These are phyloP conservation scores for Candida sakaeoensis DNA, from an alignment of 805 yeast species.

Conservation along the genomic window DNA sequence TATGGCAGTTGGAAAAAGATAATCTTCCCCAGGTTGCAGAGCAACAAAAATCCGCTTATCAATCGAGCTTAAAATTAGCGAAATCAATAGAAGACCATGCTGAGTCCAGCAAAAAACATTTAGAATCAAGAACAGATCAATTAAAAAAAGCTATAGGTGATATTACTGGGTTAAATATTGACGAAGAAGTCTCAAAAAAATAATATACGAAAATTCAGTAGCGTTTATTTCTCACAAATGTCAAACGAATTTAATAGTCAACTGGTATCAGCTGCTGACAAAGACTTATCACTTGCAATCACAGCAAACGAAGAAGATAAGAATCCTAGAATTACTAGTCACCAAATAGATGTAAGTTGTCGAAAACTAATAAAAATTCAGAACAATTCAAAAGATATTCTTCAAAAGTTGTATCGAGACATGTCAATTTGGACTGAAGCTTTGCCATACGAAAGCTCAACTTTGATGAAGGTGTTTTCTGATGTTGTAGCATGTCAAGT, in stretches of 20 bases:
- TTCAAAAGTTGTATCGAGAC: conserved; percentile 38
- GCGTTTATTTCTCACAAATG: too few relatives aligned
- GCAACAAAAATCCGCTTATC: conserved; percentile 51
- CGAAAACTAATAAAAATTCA: conserved; percentile 32
- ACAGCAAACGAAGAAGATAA: neutral
- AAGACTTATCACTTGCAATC: neutral
- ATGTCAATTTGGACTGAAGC: conserved; percentile 39
- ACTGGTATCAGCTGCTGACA: too few relatives aligned
- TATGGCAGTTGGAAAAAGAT: conserved; percentile 58
- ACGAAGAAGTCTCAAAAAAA: conserved; percentile 54
- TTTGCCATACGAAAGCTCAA: conserved; percentile 37
- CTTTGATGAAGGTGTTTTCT: conserved; percentile 38
- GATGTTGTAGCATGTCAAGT: conserved; percentile 36
- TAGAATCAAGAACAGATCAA: conserved; percentile 34
- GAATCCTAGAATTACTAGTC: conserved; percentile 3
- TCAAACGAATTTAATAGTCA: too few relatives aligned
- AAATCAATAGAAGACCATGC: conserved; percentile 42
- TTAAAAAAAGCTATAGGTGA: conserved; percentile 46
- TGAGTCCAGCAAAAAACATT: conserved; percentile 30
- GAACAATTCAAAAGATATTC: conserved; percentile 31
- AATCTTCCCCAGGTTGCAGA: conserved; percentile 61
- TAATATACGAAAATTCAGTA: too few relatives aligned
- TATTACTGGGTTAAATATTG: conserved; percentile 66
- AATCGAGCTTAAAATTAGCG: conserved; percentile 43
- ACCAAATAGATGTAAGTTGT: conserved; percentile 11